Evolutionary conservation across 176 grass and related monocot genomes (phyloP), one percentile per base, ranked within the genome.

Genomic region (Rhynchospora pubera): DNA sequence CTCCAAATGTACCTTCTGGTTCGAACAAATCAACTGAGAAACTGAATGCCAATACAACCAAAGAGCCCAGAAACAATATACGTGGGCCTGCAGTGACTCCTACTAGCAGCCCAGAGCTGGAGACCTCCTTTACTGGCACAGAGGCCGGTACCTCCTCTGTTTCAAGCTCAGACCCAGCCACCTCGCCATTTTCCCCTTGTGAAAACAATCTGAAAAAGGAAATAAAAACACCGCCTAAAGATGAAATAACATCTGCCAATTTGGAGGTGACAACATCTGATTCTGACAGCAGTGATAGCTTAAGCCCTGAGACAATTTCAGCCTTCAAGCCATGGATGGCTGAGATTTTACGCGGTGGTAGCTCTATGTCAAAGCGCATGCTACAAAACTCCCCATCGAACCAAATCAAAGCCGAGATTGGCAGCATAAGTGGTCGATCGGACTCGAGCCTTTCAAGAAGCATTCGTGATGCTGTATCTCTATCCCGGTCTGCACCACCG

Each of bases 111-210:
- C 97, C 91, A 2, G 97, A 99, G 45, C 73, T 86, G 47, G 93
- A 86, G 77, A 91, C 93, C 6, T 90, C 93, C 34, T 99, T 93
- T 28, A 93, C 89, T 77, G 87, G 90, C 65, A 99, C 97, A 44
- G 97, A 99, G 82, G 89, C 83, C 5, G 97, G 97, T 79, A 95
- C 91, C 63, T 96, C 93, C 30, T 99, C 97, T 52, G 91, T 99
- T 51, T 99, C 97, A 42, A 99, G 93, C 80, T 99, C 97, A 65
- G 97, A 99, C 90, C 97, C 86, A 79, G 92, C 91, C 47, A 91
- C 93, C 12, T 99, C 97, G 21, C 97, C 91, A 2, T 93, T 95
- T 87, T 90, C 80, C 79, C 87, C 80, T 82, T 86, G 88, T 76
- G 94, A 92, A 85, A 92, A 83, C 65, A 94, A 90, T 69, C 10